These are phyloP conservation scores for Mycena capillaripes DNA, from an alignment of 768 basidiomycete genomes.

Conservation along the genomic window DNA sequence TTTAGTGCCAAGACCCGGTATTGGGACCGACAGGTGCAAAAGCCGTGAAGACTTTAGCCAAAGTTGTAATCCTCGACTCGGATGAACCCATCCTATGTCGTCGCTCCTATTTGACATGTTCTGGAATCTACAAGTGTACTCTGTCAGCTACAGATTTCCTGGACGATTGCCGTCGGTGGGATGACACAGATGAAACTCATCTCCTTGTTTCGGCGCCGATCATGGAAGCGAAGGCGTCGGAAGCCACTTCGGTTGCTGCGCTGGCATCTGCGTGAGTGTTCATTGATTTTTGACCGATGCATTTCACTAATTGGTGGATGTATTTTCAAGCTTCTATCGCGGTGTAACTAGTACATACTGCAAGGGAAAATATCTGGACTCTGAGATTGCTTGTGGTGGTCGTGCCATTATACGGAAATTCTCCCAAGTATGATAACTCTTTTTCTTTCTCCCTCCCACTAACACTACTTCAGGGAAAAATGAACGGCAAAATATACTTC, in stretches of 20 bases:
- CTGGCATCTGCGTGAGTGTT: constrained; percentile 1
- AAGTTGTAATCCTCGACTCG: not conserved
- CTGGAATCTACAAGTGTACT: not conserved
- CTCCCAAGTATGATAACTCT: not conserved
- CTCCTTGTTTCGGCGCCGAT: not conserved
- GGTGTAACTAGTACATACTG: too few relatives aligned
- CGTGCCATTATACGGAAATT: not conserved
- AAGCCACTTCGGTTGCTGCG: not conserved
- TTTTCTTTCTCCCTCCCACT: not conserved
- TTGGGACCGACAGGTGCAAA: not conserved
- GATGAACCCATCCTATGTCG: not conserved
- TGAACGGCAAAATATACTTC: not conserved
- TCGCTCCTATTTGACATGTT: not conserved
- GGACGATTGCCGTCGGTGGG: not conserved
- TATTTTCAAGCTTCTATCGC: too few relatives aligned
- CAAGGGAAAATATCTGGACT: not conserved
- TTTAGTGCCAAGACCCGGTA: not conserved
- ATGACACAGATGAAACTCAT: not conserved
- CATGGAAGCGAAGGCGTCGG: not conserved
- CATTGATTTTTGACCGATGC: too few relatives aligned
- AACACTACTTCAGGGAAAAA: not conserved
- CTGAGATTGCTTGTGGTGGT: not conserved
- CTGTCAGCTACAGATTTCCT: not conserved
- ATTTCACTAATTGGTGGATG: too few relatives aligned
- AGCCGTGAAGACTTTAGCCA: not conserved